Percentiles rank a stretch among this genome's conserved stretches.
These are phyloP conservation scores for Chytriomyces confervae DNA, from an alignment of 192 early-diverging fungal genomes.

Conservation along the genomic window DNA sequence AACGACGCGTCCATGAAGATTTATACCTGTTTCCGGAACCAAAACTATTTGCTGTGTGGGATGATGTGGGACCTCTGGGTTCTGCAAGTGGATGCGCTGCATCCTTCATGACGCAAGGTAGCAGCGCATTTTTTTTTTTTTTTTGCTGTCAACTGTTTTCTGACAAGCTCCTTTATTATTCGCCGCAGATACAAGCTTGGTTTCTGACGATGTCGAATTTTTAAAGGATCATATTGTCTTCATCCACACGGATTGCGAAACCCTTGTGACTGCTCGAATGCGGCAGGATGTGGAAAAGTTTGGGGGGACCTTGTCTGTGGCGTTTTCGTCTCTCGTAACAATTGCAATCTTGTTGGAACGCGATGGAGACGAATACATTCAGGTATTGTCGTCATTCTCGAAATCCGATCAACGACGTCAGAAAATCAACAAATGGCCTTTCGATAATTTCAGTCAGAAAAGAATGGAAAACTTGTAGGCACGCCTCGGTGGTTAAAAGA, in stretches of 20 bases:
- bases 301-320: neutral
- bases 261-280: neutral
- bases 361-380: conserved; percentile 15
- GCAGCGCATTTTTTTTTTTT: too few species aligned
- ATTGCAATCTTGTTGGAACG: conserved; percentile 26
- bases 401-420: too few species aligned
- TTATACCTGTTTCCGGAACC: conserved; percentile 53
- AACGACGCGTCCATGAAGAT: conserved; percentile 56
- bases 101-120: too few species aligned
- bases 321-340: conserved; percentile 12
- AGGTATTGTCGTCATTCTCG: neutral
- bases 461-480: conserved; percentile 44
- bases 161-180: neutral
- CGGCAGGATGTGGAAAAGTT: neutral
- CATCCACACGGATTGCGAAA: neutral
- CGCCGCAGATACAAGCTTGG: too few species aligned
- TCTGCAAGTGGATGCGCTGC: neutral
- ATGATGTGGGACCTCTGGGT: neutral
- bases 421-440: too few species aligned
- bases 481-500: conserved; percentile 61
- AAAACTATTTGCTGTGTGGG: neutral
- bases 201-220: conserved; percentile 29
- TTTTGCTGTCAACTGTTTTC: neutral
- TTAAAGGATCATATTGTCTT: conserved; percentile 30
- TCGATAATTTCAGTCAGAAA: conserved; percentile 10